Base-by-base conservation (phyloP, 192 early-diverging fungal genomes). In the Chytriomyces sp. region DNA sequence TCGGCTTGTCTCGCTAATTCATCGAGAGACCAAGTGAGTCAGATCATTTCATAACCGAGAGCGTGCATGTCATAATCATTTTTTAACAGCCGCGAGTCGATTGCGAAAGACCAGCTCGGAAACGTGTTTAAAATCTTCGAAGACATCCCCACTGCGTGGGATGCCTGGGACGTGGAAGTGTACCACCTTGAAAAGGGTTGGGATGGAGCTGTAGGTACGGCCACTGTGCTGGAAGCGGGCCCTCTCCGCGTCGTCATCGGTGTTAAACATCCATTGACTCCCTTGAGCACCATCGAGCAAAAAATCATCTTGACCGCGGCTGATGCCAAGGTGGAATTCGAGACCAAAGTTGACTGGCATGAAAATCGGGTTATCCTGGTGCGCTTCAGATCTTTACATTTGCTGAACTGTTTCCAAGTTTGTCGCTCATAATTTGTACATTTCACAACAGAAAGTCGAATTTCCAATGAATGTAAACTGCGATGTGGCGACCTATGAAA, bases 401-500 rank as follows among this genome's bases (percentile, higher is more conserved):
- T 53, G 47, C 50, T 57, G 0, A 63, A 20, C 13, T 20, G 28
- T 48, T 18, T 50, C 1, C 47, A 5, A 4, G 16, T 43, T 68
- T 23, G 7, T 24, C 50, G 61, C 26, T 18, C 20, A 57, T 69
- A 43, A 35, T 77, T 35, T 79, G n/a, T n/a, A n/a, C n/a, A n/a
- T n/a, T n/a, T n/a, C 66, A 7, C 8, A 63, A 65, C 73, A 94
- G 91, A 98, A 98, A 91, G 93, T 94, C 3, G 94, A 95, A 67
- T 98, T 98, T 81, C 88, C 93, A 0, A 90, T 95, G 85, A 92
- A 97, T 77, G 91, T 99, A 45, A 62, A 77, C 60, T 88, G 89
- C 64, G 96, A 99, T 80, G 64, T 83, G 48, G 94, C 93, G 45
- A 99, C 96, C 0, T 99, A 97, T 79, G 97, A 99, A 75, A 95